phyloP scores from a whole-genome alignment of 495 filamentous ascomycete species.

The Extremus antarcticus region DNA sequence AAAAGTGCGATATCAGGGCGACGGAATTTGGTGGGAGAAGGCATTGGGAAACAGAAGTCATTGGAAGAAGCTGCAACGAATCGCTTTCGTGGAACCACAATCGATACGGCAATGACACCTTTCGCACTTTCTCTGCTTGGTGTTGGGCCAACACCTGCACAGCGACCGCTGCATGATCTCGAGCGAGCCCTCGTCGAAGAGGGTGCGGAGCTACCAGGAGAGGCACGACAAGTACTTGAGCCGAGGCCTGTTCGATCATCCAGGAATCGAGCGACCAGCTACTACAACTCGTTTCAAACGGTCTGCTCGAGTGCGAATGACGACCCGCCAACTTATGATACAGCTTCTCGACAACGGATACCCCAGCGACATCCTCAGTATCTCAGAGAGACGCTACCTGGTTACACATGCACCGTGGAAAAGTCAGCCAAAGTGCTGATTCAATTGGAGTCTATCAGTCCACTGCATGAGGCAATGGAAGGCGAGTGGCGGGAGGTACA shows the following conservation, averaged over 20 bases:
- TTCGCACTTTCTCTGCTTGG: slow-evolving; percentile 1
- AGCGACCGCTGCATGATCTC: neutral
- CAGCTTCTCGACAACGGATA: slow-evolving; percentile 3
- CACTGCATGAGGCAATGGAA: slow-evolving; percentile 7
- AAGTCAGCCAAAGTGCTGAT: slow-evolving; percentile 9
- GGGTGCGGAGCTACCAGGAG: neutral
- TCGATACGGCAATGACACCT: neutral
- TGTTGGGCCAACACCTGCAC: neutral
- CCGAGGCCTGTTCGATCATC: neutral
- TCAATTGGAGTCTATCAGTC: slow-evolving; percentile 14
- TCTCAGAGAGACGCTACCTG: slow-evolving; percentile 4
- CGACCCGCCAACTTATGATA: slow-evolving; percentile 12
- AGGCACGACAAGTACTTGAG: neutral
- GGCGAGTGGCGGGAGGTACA: slow-evolving; percentile 32
- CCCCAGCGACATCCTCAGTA: neutral
- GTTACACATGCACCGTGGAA: slow-evolving; percentile 10
- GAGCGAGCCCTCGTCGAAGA: neutral
- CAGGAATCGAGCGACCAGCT: slow-evolving; percentile 12
- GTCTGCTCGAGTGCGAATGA: slow-evolving; percentile 13
- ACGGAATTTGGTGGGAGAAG: too few relatives aligned
- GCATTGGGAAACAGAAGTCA: too few relatives aligned
- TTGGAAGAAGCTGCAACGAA: neutral
- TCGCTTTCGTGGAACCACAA: neutral
- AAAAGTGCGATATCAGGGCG: too few relatives aligned
- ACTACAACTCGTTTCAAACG: slow-evolving; percentile 19